phyloP scores from a whole-genome alignment of 2,329 filamentous ascomycete genomes.

The Epichloe gansuensis region DNA sequence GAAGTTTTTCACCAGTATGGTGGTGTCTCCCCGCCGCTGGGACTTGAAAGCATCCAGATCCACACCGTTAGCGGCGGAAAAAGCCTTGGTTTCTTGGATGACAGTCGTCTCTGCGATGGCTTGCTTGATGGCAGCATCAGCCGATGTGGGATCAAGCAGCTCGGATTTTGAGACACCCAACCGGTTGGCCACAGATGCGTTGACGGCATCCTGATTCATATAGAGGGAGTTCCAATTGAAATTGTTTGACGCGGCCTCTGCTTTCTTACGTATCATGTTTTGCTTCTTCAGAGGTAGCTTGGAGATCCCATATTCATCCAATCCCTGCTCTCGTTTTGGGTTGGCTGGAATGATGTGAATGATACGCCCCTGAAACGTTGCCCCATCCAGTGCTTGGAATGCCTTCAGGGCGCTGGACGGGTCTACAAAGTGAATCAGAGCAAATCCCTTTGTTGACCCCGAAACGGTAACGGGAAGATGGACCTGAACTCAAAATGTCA shows the following conservation, averaged over 20 bases:
- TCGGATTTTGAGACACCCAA: conserved; percentile 85
- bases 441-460: conserved; percentile 76
- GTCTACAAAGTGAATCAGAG: conserved; percentile 68
- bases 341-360: conserved; percentile 80
- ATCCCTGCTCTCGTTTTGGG: conserved; percentile 64
- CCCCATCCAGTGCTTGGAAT: conserved; percentile 67
- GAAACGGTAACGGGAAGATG: conserved; percentile 67
- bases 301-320: conserved; percentile 81
- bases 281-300: conserved; percentile 93
- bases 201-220: conserved; percentile 93
- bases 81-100: conserved; percentile 91
- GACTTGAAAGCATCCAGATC: conserved; percentile 86
- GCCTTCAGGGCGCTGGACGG: conserved; percentile 63
- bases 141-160: conserved; percentile 85
- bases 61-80: conserved; percentile 72
- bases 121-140: conserved; percentile 90
- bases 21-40: conserved; percentile 69
- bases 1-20: conserved; percentile 91
- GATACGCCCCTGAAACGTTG: conserved; percentile 82
- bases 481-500: conserved; percentile 45
- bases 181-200: conserved; percentile 74
- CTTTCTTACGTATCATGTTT: conserved; percentile 74
- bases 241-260: conserved; percentile 59
- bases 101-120: conserved; percentile 91
- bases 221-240: conserved; percentile 99